Base-by-base conservation (phyloP, 331 rosid genomes). In the Ulmus americana region DNA sequence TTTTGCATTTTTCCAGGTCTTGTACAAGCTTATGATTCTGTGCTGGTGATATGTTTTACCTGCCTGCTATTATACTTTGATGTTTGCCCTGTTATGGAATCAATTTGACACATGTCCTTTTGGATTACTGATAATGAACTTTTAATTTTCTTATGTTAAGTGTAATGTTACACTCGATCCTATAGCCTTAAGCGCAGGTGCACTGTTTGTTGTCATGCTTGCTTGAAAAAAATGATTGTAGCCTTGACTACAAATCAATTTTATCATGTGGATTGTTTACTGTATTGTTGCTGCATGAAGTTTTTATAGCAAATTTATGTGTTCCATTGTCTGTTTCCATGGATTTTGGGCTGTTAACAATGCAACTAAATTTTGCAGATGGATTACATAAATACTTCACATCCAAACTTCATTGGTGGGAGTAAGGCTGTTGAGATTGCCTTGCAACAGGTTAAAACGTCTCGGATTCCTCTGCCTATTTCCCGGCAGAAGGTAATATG, bases 361-460 rank as follows among this genome's bases (percentile, higher is more conserved):
- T 28, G 41, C 20, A 55, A 44, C 3, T 66, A 42, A 14, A 63
- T 69, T 69, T 74, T 82, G 81, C 81, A 94, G 99, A 85, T 90
- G 95, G 95, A 85, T 79, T 94, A 90, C 87, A 85, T 94, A 71
- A 94, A 94, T 71, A 90, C 99, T 69, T 90, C 97, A 63, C 99
- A 94, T 69, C 95, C 91, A 78, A 94, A 90, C 80, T 94, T 94
- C 84, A 65, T 94, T 79, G 99, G 99, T 59, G 97, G 99, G 78
- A 87, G 95, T 65, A 90, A 82, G 79, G 97, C 99, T 12, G 73
- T 85, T 53, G 97, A 90, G 78, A 46, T 56, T 67, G 95, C 97
- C 55, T 44, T 76, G 75, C 90, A 81, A 66, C 97, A 85, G 73
- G 80, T 72, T 63, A 85, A 74, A 68, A 75, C 91, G 57, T 81